Conservation (phyloP, 768 basidiomycete genomes). For the Hypholoma fasciculare region DNA sequence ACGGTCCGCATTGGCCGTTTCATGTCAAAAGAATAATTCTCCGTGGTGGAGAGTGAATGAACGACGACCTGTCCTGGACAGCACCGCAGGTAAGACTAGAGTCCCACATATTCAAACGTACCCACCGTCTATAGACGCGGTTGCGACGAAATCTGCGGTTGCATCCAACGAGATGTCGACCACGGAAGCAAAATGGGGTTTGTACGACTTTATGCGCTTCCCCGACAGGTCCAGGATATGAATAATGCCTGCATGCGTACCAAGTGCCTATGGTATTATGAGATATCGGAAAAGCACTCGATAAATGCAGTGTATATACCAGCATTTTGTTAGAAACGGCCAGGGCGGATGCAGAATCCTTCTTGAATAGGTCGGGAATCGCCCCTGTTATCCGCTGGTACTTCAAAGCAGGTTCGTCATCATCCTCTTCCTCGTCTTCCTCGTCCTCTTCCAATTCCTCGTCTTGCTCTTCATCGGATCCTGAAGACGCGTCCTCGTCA, state of each 20-base stretch:
- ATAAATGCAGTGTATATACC: constrained; percentile 37
- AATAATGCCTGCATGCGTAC: constrained; percentile 92
- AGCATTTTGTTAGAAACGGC: constrained; percentile 72
- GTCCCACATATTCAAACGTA: not conserved
- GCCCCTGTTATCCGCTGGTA: constrained; percentile 81
- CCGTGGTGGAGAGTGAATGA: constrained; percentile 74
- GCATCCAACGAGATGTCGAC: constrained; percentile 83
- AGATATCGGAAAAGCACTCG: not conserved
- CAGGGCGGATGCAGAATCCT: constrained; percentile 87
- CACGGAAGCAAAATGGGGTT: constrained; percentile 87
- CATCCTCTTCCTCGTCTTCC: constrained; percentile 46
- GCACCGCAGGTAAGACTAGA: constrained; percentile 15
- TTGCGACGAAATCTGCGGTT: constrained; percentile 87
- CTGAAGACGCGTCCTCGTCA: not conserved
- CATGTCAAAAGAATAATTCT: constrained; percentile 86
- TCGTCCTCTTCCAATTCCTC: constrained; percentile 26
- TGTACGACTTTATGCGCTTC: constrained; percentile 83
- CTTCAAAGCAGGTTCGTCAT: constrained; percentile 91
- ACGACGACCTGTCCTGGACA: constrained; percentile 85
- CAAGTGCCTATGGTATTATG: constrained; percentile 63
- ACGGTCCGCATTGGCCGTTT: constrained; percentile 91
- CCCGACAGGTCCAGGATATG: constrained; percentile 83
- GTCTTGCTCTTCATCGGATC: constrained; percentile 5
- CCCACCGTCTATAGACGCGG: constrained; percentile 92
- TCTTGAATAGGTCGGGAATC: constrained; percentile 76